Base-by-base conservation (phyloP, 805 yeast genomes). In the Pichia cephalocereana region DNA sequence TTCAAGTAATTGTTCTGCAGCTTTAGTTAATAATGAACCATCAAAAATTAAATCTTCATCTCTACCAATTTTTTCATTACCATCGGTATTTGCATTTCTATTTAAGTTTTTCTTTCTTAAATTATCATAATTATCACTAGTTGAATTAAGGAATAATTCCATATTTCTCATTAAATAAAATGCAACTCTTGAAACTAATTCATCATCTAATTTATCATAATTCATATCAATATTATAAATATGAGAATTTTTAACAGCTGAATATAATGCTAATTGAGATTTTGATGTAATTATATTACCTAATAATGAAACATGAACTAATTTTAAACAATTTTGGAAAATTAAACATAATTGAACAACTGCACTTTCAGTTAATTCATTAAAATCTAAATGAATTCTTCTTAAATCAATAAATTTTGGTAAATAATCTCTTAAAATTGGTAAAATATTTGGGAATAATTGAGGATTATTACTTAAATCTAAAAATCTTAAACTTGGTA, bases 11-110 rank as follows among this genome's bases (percentile, higher is more conserved):
- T 78, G 76, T 52, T 81, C 88, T 0, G 90, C 91, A 2, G 87
- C 76, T 61, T 82, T 83, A 57, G 87, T 81, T 44, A 85, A 70
- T 48, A 85, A 67, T 0, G 88, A 75, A 7, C 91, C 93, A 65
- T 84, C 91, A 61, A 81, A 83, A 62, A 85, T 72, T 44, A 85
- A 69, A 53, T 85, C 91, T 60, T 75, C 85, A 34, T 66, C 65
- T 36, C 55, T 55, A 31, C 53, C 48, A 14, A 45, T 50, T 8
- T 8, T 52, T 53, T 6, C 26, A 23, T 23, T 23, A 23, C 5
- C 26, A 30, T 50, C 52, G 39, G 57, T 54, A 26, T 54, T 52
- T 41, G 61, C 38, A 34, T 10, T 9, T n/a, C 19, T 46, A n/a
- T 12, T 17, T 10, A 32, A 17, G 23, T 28, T 19, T 8, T 17